Conservation (phyloP, 2,329 filamentous ascomycete genomes). For the Neonectria hederae region DNA sequence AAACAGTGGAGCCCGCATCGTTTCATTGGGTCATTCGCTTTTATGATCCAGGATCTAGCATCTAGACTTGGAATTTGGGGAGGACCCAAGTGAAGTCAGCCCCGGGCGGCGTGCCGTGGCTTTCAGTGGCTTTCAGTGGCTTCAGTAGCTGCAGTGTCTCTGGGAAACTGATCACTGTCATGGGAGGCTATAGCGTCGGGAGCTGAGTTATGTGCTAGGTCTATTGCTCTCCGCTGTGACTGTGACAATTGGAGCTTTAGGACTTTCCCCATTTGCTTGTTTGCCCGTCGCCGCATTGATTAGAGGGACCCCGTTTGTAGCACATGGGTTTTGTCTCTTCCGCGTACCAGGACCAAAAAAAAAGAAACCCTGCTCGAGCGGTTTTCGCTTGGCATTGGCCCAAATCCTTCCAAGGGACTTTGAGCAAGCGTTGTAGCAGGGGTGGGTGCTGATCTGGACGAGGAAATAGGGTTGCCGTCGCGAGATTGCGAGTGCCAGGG, state of each 20-base stretch:
- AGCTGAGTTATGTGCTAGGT: background rate
- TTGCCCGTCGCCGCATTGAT: conserved; percentile 17
- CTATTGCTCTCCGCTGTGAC: background rate
- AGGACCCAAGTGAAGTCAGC: background rate
- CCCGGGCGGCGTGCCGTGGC: background rate
- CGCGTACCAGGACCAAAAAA: conserved; percentile 3
- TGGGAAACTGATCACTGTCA: background rate
- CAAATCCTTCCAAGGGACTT: too few relatives aligned
- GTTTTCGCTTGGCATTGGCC: background rate
- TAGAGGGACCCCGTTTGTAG: conserved; percentile 7
- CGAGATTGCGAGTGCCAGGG: conserved; percentile 24
- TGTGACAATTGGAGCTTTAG: background rate
- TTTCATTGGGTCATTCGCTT: conserved; percentile 7
- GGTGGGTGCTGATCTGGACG: conserved; percentile 14
- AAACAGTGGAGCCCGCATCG: conserved; percentile 12
- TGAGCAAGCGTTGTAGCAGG: conserved; percentile 12
- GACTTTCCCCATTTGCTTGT: background rate
- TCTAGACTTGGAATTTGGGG: background rate
- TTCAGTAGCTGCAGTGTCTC: conserved; percentile 3
- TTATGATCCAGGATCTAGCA: background rate
- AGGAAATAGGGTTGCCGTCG: conserved; percentile 25
- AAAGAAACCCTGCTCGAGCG: background rate
- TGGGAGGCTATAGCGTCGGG: conserved; percentile 3
- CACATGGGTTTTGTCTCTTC: conserved; percentile 8
- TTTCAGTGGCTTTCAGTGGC: conserved; percentile 15